These are phyloP conservation scores for Neophaeococcomyces aloes DNA, from an alignment of 2,329 filamentous ascomycete species.

Conservation along the genomic window DNA sequence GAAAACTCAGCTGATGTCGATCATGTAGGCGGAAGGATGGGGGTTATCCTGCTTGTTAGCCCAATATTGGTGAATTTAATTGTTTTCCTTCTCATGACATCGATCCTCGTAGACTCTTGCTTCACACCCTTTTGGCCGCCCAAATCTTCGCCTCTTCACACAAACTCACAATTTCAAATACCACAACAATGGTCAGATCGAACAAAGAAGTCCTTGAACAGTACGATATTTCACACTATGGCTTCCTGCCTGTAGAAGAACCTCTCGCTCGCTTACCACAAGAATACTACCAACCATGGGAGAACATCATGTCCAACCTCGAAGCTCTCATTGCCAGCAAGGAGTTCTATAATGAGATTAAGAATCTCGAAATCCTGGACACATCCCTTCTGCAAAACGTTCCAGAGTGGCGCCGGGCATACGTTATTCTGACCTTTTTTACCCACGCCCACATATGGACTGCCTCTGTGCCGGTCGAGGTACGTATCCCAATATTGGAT, in stretches of 20 bases:
- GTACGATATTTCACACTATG: slow-evolving; percentile 34
- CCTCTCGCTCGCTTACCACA: slow-evolving; percentile 67
- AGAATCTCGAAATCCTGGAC: slow-evolving; percentile 66
- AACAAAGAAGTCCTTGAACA: neutral
- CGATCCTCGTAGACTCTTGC: too few relatives aligned
- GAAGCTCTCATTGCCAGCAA: slow-evolving; percentile 67
- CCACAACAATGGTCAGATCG: neutral
- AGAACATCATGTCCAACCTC: slow-evolving; percentile 64
- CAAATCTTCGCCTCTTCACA: neutral
- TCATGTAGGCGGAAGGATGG: too few relatives aligned
- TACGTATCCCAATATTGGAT: slow-evolving; percentile 29
- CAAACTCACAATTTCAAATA: too few relatives aligned
- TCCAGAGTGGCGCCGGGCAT: slow-evolving; percentile 78
- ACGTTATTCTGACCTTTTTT: slow-evolving; percentile 63
- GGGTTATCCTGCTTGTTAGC: too few relatives aligned
- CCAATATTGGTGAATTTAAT: too few relatives aligned
- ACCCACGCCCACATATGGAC: slow-evolving; percentile 81
- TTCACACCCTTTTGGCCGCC: neutral
- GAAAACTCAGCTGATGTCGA: too few relatives aligned
- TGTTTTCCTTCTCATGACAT: too few relatives aligned
- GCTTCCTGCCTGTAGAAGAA: slow-evolving; percentile 69
- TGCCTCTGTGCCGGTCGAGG: slow-evolving; percentile 58
- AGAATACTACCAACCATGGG: slow-evolving; percentile 85
- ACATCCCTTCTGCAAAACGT: slow-evolving; percentile 66
- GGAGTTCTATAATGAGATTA: slow-evolving; percentile 62